Conservation (phyloP, 768 basidiomycete genomes). For the Pleurotus platypus region DNA sequence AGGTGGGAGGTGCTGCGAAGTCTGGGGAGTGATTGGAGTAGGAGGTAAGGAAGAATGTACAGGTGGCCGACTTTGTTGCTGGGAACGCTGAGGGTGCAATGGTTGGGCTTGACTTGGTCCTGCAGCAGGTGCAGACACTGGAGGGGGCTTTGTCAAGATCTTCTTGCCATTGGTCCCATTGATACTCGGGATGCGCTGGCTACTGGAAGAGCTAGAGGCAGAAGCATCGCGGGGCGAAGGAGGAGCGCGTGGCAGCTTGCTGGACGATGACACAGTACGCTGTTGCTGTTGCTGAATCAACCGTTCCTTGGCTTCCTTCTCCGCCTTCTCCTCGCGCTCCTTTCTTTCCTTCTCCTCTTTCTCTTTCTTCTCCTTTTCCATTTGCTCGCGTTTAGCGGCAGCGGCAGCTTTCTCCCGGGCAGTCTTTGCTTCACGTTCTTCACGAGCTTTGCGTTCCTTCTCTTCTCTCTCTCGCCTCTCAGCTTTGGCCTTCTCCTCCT, state of each 20-base stretch:
- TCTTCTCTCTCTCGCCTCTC: conserved; percentile 74
- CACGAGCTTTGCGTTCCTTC: conserved; percentile 59
- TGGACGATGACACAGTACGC: conserved; percentile 37
- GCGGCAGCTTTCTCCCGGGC: conserved; percentile 18
- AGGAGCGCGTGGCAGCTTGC: conserved; percentile 44
- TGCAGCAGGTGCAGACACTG: conserved; percentile 22
- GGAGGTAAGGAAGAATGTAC: conserved; percentile 38
- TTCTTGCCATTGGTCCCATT: conserved; percentile 57
- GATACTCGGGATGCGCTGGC: conserved; percentile 42
- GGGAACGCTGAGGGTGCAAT: conserved; percentile 20
- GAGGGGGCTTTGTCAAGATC: conserved; percentile 48
- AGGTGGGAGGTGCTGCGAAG: conserved; percentile 39
- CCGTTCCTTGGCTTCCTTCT: conserved; percentile 14
- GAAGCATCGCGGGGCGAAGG: conserved; percentile 46
- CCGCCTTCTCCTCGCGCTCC: conserved; percentile 16
- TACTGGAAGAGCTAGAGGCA: conserved; percentile 40
- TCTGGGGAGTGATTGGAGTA: conserved; percentile 47
- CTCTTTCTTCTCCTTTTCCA: conserved; percentile 16
- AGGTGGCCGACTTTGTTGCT: conserved; percentile 14
- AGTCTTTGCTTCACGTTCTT: conserved; percentile 56
- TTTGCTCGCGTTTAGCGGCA: conserved; percentile 15
- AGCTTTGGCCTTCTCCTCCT: conserved; percentile 65
- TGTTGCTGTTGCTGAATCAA: conserved; percentile 47
- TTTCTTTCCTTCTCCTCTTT: conserved; percentile 26
- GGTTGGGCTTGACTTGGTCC: conserved; percentile 32